Evolutionary conservation across 2,329 filamentous ascomycete species (phyloP).

Genomic region (Knoxdaviesia proteae): DNA sequence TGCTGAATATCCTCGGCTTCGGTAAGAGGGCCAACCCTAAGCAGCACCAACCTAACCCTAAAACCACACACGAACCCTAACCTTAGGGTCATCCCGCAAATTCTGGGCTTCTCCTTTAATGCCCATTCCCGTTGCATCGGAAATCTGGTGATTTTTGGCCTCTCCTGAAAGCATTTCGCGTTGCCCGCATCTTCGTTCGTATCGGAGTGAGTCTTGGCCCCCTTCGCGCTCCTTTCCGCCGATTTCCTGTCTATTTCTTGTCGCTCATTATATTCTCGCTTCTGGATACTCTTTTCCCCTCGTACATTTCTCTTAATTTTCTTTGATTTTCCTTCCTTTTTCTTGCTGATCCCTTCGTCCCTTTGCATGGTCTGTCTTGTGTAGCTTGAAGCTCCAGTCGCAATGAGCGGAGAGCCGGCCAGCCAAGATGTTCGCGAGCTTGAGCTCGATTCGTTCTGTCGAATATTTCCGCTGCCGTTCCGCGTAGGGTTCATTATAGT

Average conservation of each 20-base stretch:
- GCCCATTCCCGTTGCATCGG: no score
- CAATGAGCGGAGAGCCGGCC: neutral
- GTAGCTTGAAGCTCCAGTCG: neutral
- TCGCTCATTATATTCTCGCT: neutral
- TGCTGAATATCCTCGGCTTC: no score
- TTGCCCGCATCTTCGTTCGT: no score
- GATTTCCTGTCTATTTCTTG: neutral
- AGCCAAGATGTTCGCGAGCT: slow-evolving; percentile 19
- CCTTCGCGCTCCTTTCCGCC: slow-evolving; percentile 3
- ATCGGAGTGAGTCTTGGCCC: no score
- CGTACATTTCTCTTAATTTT: neutral
- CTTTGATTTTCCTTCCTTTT: neutral
- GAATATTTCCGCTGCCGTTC: slow-evolving; percentile 73
- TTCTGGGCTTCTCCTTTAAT: no score
- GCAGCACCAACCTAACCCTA: no score
- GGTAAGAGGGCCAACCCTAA: no score
- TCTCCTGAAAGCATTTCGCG: no score
- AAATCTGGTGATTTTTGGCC: no score
- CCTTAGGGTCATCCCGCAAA: no score
- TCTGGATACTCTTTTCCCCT: neutral
- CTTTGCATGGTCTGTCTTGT: neutral
- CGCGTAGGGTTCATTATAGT: slow-evolving; percentile 72
- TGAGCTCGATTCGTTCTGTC: slow-evolving; percentile 67
- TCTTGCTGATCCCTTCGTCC: neutral
- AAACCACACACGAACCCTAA: no score